Evolutionary conservation across 768 basidiomycete species (phyloP).

Genomic region (Phaeotremella fagi): DNA sequence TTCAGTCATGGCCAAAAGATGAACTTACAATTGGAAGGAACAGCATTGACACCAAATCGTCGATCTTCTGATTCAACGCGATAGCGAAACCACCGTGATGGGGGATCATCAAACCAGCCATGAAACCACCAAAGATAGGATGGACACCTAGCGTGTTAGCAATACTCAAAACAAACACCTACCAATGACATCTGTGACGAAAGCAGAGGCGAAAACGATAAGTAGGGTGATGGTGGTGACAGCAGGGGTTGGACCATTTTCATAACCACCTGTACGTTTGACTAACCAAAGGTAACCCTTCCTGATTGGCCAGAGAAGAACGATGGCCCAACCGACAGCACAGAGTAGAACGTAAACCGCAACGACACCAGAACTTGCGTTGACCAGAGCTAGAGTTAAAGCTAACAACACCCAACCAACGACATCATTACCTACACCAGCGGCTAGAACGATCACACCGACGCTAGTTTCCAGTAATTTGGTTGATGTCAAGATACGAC

Average conservation of each 20-base stretch:
- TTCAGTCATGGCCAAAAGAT: neutral
- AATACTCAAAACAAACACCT: slow-evolving; percentile 12
- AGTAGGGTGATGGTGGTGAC: slow-evolving; percentile 79
- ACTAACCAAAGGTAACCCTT: slow-evolving; percentile 66
- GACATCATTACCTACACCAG: slow-evolving; percentile 76
- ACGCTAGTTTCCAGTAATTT: slow-evolving; percentile 78
- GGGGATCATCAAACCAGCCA: slow-evolving; percentile 76
- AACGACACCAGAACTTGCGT: slow-evolving; percentile 65
- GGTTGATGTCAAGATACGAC: slow-evolving; percentile 68
- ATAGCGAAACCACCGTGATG: slow-evolving; percentile 77
- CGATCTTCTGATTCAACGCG: slow-evolving; percentile 73
- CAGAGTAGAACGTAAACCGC: slow-evolving; percentile 76
- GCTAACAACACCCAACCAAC: slow-evolving; percentile 81
- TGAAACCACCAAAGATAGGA: slow-evolving; percentile 68
- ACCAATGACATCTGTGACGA: slow-evolving; percentile 80
- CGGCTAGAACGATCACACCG: slow-evolving; percentile 74
- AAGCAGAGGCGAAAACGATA: slow-evolving; percentile 67
- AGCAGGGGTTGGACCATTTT: slow-evolving; percentile 62
- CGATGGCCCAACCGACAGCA: slow-evolving; percentile 60
- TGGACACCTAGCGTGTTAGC: slow-evolving; percentile 28
- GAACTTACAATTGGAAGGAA: slow-evolving; percentile 68
- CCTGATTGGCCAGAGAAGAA: slow-evolving; percentile 63
- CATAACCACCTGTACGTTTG: slow-evolving; percentile 64
- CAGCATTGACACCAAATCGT: slow-evolving; percentile 74
- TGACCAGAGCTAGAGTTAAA: slow-evolving; percentile 75